A percentile compares a stretch with the other conserved stretches of the same genome.
phyloP scores from a whole-genome alignment of 192 early-diverging fungal genomes.

The Endogone sp. region DNA sequence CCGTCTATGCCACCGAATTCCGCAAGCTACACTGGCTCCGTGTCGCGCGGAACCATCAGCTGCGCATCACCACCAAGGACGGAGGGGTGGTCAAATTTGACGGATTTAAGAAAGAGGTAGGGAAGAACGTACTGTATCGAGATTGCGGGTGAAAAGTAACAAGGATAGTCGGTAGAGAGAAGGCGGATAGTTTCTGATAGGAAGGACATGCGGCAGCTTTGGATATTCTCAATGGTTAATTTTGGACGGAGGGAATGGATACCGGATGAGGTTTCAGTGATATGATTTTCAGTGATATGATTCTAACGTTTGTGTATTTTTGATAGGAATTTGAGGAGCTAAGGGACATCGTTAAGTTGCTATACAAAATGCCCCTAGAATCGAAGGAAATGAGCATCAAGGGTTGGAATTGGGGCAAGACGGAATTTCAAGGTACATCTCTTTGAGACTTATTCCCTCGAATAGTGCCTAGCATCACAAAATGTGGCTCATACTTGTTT shows the following conservation, averaged over 20 bases:
- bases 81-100: conserved; percentile 83
- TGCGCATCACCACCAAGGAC: conserved; percentile 73
- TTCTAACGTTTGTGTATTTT: not conserved
- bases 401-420: conserved; percentile 97
- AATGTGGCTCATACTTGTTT: no score
- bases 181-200: no score
- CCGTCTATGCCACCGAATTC: conserved; percentile 62
- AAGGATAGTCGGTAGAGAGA: not conserved
- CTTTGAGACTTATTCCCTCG: no score
- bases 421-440: conserved; percentile 80
- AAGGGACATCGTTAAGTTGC: conserved; percentile 58
- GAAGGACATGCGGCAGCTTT: no score
- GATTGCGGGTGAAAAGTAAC: not conserved
- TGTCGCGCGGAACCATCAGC: conserved; percentile 81
- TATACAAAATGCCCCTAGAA: conserved; percentile 77
- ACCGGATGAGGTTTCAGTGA: no score
- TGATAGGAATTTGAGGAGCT: conserved; percentile 82
- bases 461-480: no score
- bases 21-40: conserved; percentile 74
- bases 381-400: conserved; percentile 79
- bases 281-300: conserved; percentile 15
- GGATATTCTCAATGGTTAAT: no score
- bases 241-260: no score
- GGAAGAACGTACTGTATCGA: no score
- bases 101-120: conserved; percentile 77